A percentile compares a stretch with the other conserved stretches of the same genome.
These are phyloP conservation scores for Chaetoceros muelleri DNA, from an alignment of 108 stramenopile genomes.

Conservation along the genomic window DNA sequence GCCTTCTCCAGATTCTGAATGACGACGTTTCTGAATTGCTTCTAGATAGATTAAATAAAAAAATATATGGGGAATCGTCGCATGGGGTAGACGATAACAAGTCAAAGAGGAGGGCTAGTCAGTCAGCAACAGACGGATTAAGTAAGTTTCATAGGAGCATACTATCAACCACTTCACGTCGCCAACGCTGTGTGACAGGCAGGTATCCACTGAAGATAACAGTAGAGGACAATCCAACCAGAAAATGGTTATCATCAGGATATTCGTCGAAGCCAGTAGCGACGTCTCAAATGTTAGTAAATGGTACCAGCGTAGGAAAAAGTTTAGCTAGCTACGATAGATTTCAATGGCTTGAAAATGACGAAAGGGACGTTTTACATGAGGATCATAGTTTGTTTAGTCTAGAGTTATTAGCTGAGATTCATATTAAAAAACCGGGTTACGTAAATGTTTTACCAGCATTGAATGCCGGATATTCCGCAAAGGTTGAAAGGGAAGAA, in stretches of 20 bases:
- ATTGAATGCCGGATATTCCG: constrained; percentile 38
- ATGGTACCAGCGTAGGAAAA: constrained; percentile 51
- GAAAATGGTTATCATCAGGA: constrained; percentile 42
- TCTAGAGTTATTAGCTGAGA: constrained; percentile 66
- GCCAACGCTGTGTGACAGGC: constrained; percentile 71
- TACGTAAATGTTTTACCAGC: constrained; percentile 53
- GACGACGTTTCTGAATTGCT: background rate
- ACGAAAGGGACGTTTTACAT: constrained; percentile 42
- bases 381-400: constrained; percentile 45
- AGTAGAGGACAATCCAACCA: constrained; percentile 56
- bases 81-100: background rate
- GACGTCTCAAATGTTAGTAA: constrained; percentile 43
- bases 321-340: constrained; percentile 54
- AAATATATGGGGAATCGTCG: background rate
- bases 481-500: constrained; percentile 17
- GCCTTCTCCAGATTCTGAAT: background rate
- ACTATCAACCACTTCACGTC: constrained; percentile 33
- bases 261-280: constrained; percentile 6
- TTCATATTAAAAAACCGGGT: constrained; percentile 59
- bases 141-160: constrained; percentile 50
- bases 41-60: background rate
- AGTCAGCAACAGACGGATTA: constrained; percentile 14
- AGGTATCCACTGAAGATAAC: constrained; percentile 51
- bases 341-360: constrained; percentile 62
- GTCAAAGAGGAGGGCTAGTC: background rate